Evolutionary conservation across 768 basidiomycete species (phyloP), one percentile per base, ranked within the genome.

Genomic region (Rhizopogon rudus): DNA sequence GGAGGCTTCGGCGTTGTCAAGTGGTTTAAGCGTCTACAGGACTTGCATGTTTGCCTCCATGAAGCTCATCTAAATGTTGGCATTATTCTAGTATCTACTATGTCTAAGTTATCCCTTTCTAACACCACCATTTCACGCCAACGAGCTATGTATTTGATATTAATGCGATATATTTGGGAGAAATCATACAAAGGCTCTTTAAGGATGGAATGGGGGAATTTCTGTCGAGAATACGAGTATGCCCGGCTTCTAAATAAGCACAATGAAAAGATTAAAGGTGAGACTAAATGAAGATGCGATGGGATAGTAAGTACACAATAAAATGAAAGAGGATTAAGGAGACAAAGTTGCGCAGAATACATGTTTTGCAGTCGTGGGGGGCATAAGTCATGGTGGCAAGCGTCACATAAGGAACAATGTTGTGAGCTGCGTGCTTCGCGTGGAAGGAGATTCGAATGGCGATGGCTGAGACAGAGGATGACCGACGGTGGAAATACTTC

Each of bases 371-470:
- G 20, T 49, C 33, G 33, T 35, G 46, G 14, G 46, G 16, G 35
- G 20, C 10, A 29, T 28, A n/a, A 17, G 31, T 31, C 20, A 51
- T 53, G 16, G 25, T 50, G 52, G 14, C 41, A 44, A 22, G 46
- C 31, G 5, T 22, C 17, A 49, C 22, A 22, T 22, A 29, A 22
- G 44, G 28, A 7, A 35, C 25, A 25, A 17, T 20, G 40, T 20
- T 20, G 33, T 29, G 37, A 53, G 31, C 31, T 51, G 33, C 33
- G 3, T 44, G 31, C 31, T 43, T 49, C 28, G 12, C 37, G 31
- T n/a, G 17, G 52, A 60, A 54, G 44, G 48, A 57, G 44, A 55
- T 56, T 57, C 53, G 50, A 50, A 44, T 37, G 46, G 51, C 17
- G 44, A 40, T 57, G 37, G 40, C 28, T 37, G 20, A 20, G 13